Conservation (phyloP, 2,329 filamentous ascomycete species). For the Penicillium sp. region DNA sequence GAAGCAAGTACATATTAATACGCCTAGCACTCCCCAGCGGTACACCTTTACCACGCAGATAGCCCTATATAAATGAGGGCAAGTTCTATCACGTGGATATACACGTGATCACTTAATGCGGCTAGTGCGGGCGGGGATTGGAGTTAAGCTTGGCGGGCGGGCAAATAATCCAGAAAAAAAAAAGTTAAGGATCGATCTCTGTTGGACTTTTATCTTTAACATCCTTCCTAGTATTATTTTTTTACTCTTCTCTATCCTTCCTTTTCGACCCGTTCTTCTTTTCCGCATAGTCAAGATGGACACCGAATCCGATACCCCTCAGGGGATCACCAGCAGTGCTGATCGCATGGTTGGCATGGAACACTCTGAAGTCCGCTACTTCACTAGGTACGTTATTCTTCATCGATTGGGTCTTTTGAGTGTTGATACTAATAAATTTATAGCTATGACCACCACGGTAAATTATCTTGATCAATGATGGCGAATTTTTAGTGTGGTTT, state of each 20-base stretch:
- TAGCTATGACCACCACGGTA: slow-evolving; percentile 98
- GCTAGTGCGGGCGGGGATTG: slow-evolving; percentile 28
- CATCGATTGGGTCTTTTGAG: slow-evolving; percentile 4
- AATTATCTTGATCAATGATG: slow-evolving; percentile 36
- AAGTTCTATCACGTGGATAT: neutral
- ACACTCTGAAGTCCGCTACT: slow-evolving; percentile 98
- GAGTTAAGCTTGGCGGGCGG: slow-evolving; percentile 31
- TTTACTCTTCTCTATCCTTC: slow-evolving; percentile 7
- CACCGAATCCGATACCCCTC: slow-evolving; percentile 26
- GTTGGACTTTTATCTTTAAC: slow-evolving; percentile 17
- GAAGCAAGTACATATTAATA: neutral
- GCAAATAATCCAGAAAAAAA: slow-evolving; percentile 31
- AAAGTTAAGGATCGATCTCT: slow-evolving; percentile 27
- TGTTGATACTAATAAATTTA: slow-evolving; percentile 21
- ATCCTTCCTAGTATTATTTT: slow-evolving; percentile 6
- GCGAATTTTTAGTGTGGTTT: slow-evolving; percentile 14
- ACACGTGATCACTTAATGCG: slow-evolving; percentile 26
- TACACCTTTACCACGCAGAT: neutral
- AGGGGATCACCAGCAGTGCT: slow-evolving; percentile 42
- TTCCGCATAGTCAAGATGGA: slow-evolving; percentile 30
- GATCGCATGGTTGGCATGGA: slow-evolving; percentile 63
- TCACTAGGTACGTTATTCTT: slow-evolving; percentile 72
- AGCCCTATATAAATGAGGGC: slow-evolving; percentile 32
- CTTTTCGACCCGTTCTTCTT: slow-evolving; percentile 11
- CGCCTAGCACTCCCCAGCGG: neutral